A percentile compares a stretch with the other conserved stretches of the same genome.
These are phyloP conservation scores for Aspergillus pseudonomiae DNA, from an alignment of 2,329 filamentous ascomycete genomes.

Conservation along the genomic window DNA sequence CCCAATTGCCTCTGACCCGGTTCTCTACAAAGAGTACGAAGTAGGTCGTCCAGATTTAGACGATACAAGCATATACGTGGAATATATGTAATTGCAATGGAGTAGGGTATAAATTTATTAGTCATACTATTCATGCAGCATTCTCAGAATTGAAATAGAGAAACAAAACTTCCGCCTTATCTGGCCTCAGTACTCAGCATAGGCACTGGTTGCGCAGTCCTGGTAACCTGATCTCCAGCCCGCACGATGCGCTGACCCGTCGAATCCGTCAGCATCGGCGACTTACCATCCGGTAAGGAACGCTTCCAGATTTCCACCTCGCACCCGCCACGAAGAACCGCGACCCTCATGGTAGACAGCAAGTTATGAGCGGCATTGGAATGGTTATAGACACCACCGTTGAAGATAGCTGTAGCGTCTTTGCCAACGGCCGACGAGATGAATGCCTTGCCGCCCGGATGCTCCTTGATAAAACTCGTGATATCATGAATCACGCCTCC, in stretches of 20 bases:
- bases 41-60: not conserved
- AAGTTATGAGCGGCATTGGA: slow-evolving; percentile 84
- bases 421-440: slow-evolving; percentile 78
- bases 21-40: not conserved
- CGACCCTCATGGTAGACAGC: slow-evolving; percentile 79
- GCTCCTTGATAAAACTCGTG: slow-evolving; percentile 73
- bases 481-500: slow-evolving; percentile 83
- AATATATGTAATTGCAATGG: not conserved
- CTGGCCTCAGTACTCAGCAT: not conserved
- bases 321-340: slow-evolving; percentile 77
- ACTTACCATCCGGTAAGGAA: slow-evolving; percentile 26
- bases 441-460: slow-evolving; percentile 80
- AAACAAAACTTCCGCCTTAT: not conserved
- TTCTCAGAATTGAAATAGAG: not conserved
- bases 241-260: not conserved
- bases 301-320: slow-evolving; percentile 86
- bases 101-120: not conserved
- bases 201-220: not conserved
- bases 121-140: not conserved
- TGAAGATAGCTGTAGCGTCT: slow-evolving; percentile 84
- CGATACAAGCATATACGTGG: not conserved
- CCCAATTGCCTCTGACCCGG: too few species aligned
- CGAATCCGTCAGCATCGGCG: not conserved
- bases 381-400: slow-evolving; percentile 82
- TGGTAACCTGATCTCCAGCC: not conserved